phyloP scores from a whole-genome alignment of 139 green algal species.

The Chlamydomonas eustigma region DNA sequence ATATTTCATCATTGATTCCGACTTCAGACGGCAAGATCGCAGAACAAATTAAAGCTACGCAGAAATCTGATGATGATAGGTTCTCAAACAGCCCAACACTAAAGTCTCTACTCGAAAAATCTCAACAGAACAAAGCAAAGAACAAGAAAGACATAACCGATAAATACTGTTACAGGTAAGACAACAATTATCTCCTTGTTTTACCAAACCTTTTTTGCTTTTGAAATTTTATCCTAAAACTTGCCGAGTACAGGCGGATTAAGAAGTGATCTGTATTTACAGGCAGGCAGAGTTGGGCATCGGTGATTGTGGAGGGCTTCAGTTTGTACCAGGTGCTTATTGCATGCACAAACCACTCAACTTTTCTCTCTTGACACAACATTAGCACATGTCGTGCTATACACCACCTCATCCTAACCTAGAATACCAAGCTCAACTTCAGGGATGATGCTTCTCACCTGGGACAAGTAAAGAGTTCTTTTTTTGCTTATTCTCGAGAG shows the following conservation, averaged over 20 bases:
- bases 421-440: no score
- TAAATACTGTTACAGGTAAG: slow-evolving; percentile 51
- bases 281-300: slow-evolving; percentile 68
- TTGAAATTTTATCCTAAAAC: background rate
- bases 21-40: background rate
- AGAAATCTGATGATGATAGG: background rate
- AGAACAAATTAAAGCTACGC: background rate
- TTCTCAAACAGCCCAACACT: slow-evolving; percentile 7
- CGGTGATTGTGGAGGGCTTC: slow-evolving; percentile 60
- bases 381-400: no score
- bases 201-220: no score
- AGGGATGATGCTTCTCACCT: no score
- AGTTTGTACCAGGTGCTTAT: slow-evolving; percentile 51
- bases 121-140: background rate
- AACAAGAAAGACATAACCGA: slow-evolving; percentile 46
- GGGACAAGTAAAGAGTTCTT: no score
- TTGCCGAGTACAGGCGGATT: background rate
- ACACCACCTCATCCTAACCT: no score
- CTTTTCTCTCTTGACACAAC: no score
- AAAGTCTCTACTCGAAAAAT: slow-evolving; percentile 8
- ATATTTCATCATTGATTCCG: background rate
- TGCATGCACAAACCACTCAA: no score
- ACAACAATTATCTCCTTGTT: background rate
- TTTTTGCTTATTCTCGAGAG: no score
- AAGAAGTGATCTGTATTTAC: background rate